Evolutionary conservation across 2,329 filamentous ascomycete genomes (phyloP), one percentile per base, ranked within the genome.

Genomic region (Cryoendolithus antarcticus): DNA sequence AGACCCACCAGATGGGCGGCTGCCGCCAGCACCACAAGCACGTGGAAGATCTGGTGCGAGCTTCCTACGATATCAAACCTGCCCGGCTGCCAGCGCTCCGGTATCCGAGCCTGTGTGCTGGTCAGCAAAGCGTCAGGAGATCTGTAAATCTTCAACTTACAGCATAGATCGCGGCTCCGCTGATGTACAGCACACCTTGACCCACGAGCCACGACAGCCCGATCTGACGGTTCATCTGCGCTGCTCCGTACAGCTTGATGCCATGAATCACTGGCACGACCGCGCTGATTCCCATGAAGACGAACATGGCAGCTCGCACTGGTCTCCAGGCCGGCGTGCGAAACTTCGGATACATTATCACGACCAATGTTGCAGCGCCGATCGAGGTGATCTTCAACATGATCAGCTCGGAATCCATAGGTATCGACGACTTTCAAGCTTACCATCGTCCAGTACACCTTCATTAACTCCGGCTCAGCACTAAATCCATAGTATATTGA

Each of bases 31-130:
- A 96, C 68, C 21, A 98, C 88, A 47, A 91, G 72, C 30, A 93
- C 67, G 64, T 98, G 91, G 60, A 98, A 98, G 47, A 98, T 82
- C 64, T 98, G 91, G 62, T 98, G 91, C 12, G 86, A 94, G 57
- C 80, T 86, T 30, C 91, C 89, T 74, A 83, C 83, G 37, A 95
- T 83, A 62, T 98, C 91, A 55, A 89, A 95, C 6, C 61, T 67
- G 1, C 86, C 84, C 0, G 89, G 91, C 33, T 66, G 73, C 53
- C 72, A 75, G 43, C 85, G 72, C 64, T 98, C 91, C 0, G 91
- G 91, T 62, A 89, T 78, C 30, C 91, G 79, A 38, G 74, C 69
- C 77, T 82, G 45, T 52, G 6, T 6, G 30, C 8, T 19, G 8
- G 32, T 45, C 34, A 43, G 40, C 35, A 21, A 21, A 12, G 35